phyloP scores from a whole-genome alignment of 352 stramenopile species.

The Blastocystis sp. region DNA sequence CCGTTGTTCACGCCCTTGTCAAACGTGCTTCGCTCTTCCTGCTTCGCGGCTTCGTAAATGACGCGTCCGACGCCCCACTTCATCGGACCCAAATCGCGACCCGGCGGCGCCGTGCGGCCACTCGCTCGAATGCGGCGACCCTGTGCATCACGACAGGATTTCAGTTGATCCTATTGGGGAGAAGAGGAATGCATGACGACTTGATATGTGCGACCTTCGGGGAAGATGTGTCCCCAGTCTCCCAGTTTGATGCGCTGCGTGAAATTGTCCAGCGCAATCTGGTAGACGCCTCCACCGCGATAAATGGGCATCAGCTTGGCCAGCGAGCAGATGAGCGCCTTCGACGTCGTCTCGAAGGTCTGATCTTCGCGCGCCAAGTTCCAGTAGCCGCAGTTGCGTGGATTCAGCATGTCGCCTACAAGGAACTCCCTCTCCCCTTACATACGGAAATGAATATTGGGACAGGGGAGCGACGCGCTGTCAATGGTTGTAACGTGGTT shows the following conservation, averaged over 20 bases:
- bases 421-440: neutral
- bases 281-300: constrained; percentile 33
- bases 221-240: constrained; percentile 53
- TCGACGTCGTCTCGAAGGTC: neutral
- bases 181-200: neutral
- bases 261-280: constrained; percentile 35
- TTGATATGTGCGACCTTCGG: constrained; percentile 45
- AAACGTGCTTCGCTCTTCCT: neutral
- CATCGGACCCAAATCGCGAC: constrained; percentile 32
- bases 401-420: constrained; percentile 14
- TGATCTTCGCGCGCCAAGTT: constrained; percentile 42
- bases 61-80: constrained; percentile 52
- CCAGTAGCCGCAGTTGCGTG: constrained; percentile 32
- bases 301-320: constrained; percentile 46
- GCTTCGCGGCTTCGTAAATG: neutral
- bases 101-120: constrained; percentile 23
- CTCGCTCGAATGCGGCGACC: neutral
- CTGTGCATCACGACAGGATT: constrained; percentile 18
- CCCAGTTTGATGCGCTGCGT: constrained; percentile 22
- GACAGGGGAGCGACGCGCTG: constrained; percentile 1
- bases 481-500: constrained; percentile 46
- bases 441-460: constrained; percentile 24
- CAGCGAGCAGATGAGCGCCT: neutral
- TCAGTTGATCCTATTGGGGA: constrained; percentile 33
- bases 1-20: constrained; percentile 30